Conservation (phyloP, 2,329 filamentous ascomycete species). For the Pseudogymnoascus sp. region DNA sequence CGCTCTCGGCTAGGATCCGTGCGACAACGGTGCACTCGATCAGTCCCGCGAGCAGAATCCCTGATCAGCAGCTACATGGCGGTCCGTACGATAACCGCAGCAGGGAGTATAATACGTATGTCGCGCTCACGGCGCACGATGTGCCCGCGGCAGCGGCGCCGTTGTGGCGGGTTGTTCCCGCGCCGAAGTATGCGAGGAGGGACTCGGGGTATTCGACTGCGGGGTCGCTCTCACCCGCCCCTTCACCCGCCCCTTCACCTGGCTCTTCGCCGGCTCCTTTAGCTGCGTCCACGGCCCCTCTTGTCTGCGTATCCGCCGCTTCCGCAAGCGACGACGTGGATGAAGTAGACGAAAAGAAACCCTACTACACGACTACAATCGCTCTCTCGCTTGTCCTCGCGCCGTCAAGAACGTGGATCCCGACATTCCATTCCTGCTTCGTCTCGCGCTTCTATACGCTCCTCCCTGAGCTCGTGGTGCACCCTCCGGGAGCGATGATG, state of each 20-base stretch:
- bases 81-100: not conserved
- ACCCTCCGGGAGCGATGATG: not conserved
- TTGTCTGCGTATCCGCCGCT: too few relatives aligned
- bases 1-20: not conserved
- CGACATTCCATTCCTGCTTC: constrained; percentile 63
- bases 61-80: not conserved
- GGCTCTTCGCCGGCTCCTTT: not conserved
- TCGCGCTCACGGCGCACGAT: not conserved
- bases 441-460: constrained; percentile 56
- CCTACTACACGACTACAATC: constrained; percentile 49
- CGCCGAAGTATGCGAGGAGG: constrained; percentile 19
- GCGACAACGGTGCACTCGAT: not conserved
- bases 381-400: constrained; percentile 57
- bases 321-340: not conserved
- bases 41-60: not conserved
- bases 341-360: not conserved
- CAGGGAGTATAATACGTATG: not conserved
- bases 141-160: not conserved
- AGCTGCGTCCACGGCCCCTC: not conserved
- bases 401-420: constrained; percentile 50
- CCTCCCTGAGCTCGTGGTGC: constrained; percentile 35
- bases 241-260: not conserved
- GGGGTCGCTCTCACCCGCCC: too few relatives aligned
- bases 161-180: constrained; percentile 5
- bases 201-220: constrained; percentile 22